Conservation (phyloP, 106 monocot species). For the Dioscorea dumetorum region DNA sequence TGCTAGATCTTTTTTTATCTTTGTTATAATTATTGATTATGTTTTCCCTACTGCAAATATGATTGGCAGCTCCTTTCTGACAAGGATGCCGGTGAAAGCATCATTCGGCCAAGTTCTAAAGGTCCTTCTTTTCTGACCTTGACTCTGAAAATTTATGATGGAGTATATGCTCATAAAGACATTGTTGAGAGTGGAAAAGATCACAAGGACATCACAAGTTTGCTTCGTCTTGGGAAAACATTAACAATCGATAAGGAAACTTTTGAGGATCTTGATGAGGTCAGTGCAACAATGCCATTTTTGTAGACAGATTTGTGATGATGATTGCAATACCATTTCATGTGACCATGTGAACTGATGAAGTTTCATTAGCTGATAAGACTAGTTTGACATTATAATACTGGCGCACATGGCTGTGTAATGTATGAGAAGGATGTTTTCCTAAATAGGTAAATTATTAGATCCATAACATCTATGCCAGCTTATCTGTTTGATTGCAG, state of each 20-base stretch:
- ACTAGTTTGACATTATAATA: too few relatives aligned
- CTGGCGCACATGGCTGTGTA: too few relatives aligned
- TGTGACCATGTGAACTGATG: too few relatives aligned
- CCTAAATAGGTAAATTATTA: too few relatives aligned
- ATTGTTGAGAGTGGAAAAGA: constrained; percentile 89
- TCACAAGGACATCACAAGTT: constrained; percentile 90
- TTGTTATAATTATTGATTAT: background rate
- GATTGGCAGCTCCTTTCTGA: constrained; percentile 68
- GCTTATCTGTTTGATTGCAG: too few relatives aligned
- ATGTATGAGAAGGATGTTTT: too few relatives aligned
- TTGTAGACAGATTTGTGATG: too few relatives aligned
- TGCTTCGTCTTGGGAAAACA: constrained; percentile 94
- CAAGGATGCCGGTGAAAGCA: constrained; percentile 88
- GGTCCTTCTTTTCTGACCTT: constrained; percentile 88
- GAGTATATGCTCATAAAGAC: constrained; percentile 94
- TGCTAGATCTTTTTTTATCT: background rate
- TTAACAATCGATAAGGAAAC: constrained; percentile 75
- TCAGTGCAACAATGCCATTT: background rate
- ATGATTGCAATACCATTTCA: too few relatives aligned
- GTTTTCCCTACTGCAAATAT: background rate
- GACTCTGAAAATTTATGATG: constrained; percentile 88
- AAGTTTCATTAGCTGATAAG: too few relatives aligned
- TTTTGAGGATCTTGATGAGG: constrained; percentile 99
- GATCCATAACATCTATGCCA: too few relatives aligned
- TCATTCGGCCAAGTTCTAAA: constrained; percentile 83